phyloP scores from a whole-genome alignment of 2,329 filamentous ascomycete genomes.

The Leptoxyphium fumago region DNA sequence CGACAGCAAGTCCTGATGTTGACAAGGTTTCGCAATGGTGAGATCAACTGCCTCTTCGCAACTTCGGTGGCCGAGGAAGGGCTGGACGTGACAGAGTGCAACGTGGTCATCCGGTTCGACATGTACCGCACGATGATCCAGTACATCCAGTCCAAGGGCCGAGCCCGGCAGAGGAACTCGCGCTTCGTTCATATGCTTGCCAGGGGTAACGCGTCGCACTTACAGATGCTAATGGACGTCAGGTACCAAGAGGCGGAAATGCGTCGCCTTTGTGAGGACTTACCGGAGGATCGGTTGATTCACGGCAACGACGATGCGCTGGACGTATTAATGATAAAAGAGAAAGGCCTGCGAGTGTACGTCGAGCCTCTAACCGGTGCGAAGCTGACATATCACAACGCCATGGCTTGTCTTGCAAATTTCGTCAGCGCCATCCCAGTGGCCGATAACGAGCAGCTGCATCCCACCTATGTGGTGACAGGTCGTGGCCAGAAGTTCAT shows the following conservation, averaged over 20 bases:
- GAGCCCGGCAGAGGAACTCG: constrained; percentile 65
- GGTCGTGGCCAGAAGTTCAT: constrained; percentile 45
- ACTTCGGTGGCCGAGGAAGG: constrained; percentile 54
- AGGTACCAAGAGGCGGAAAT: constrained; percentile 45
- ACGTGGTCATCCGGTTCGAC: constrained; percentile 63
- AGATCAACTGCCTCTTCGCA: constrained; percentile 47
- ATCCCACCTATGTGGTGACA: constrained; percentile 48
- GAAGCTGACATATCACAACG: constrained; percentile 62
- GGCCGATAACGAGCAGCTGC: constrained; percentile 32
- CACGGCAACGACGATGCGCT: constrained; percentile 43
- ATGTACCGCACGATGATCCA: constrained; percentile 82
- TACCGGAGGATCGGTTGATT: constrained; percentile 62
- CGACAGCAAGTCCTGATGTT: constrained; percentile 62
- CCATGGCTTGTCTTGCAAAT: constrained; percentile 54
- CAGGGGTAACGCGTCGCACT: constrained; percentile 47
- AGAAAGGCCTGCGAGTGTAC: constrained; percentile 35
- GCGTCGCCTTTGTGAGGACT: constrained; percentile 56
- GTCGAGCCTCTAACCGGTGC: constrained; percentile 55
- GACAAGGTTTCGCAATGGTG: constrained; percentile 44
- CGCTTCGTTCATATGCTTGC: constrained; percentile 79
- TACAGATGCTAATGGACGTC: constrained; percentile 42
- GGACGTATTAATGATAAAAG: constrained; percentile 40
- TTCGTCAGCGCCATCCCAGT: constrained; percentile 57
- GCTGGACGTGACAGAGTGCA: constrained; percentile 51
- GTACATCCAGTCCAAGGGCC: constrained; percentile 83